Evolutionary conservation across 116 monocot genomes (phyloP), one percentile per base, ranked within the genome.

Genomic region (Trichopus zeylanicus): DNA sequence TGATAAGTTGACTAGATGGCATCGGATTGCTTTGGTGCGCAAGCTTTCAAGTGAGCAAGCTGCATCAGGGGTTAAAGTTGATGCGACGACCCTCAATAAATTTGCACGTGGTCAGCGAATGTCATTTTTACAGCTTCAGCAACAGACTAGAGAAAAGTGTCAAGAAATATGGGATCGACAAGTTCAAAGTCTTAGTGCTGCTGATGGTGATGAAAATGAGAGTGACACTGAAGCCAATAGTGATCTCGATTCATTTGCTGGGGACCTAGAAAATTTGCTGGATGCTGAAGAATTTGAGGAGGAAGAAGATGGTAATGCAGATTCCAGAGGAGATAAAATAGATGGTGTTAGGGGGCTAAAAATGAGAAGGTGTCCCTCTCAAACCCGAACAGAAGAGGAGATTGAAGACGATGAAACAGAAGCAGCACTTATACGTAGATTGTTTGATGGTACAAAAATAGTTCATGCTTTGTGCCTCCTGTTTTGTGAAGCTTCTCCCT

Each of bases 91-190:
- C 16, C 73, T 90, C 29, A 86, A 75, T 68, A 95, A 90, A 55
- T 95, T 95, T 87, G 90, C 90, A 55, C 83, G 95, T 53, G 95
- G 95, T 3, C 90, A 95, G 65, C 46, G 90, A 27, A 90, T 95
- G 95, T 87, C 91, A 18, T 95, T 87, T 77, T 81, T 87, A 67
- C 97, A 91, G 70, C 87, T 97, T 71, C 97, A 97, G 59, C 97
- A 97, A 57, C 97, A 97, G 52, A 77, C 91, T 21, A 87, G 84
- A 73, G 97, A 97, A 70, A 97, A 90, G 71, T 97, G 97, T 47
- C 97, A 97, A 62, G 91, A 97, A 73, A 97, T 97, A 57, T 97
- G 97, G 97, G 97, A 91, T 59, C 73, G 97, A 57, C 97, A 97
- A 77, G 74, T 84, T 49, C 91, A 97, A 60, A 79, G 73, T 74